Conservation (phyloP, 495 filamentous ascomycete genomes). For the Chaetomium cochliodes region DNA sequence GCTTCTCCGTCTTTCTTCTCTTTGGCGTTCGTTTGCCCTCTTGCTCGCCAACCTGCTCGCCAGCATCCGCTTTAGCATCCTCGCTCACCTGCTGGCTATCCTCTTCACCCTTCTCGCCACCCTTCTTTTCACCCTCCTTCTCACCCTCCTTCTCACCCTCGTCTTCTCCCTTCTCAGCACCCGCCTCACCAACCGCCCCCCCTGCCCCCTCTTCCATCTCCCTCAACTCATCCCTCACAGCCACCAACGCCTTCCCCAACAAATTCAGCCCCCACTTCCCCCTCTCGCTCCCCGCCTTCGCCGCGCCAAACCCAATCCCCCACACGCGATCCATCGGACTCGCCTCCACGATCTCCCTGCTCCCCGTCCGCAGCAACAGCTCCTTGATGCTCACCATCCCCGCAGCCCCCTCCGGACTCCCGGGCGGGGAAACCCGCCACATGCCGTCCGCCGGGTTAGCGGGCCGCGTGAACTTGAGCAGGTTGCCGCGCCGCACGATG, state of each 20-base stretch:
- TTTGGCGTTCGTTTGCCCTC: not conserved
- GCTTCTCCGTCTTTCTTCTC: not conserved
- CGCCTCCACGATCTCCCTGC: constrained; percentile 62
- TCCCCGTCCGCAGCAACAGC: constrained; percentile 56
- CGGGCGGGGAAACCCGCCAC: not conserved
- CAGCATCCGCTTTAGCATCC: not conserved
- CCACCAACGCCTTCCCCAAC: constrained; percentile 56
- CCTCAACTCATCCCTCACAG: constrained; percentile 49
- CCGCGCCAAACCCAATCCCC: constrained; percentile 61
- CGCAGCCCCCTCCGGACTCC: not conserved
- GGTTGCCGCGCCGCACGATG: constrained; percentile 62
- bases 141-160: not conserved
- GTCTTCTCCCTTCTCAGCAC: not conserved
- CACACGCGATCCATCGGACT: constrained; percentile 62
- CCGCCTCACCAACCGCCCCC: constrained; percentile 7
- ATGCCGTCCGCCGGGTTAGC: constrained; percentile 20
- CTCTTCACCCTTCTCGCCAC: not conserved
- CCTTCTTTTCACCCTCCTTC: not conserved
- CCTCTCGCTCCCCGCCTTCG: constrained; percentile 45
- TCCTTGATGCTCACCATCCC: constrained; percentile 21
- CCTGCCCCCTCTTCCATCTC: constrained; percentile 29
- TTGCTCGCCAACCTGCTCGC: not conserved
- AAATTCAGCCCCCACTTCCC: constrained; percentile 64
- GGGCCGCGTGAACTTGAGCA: constrained; percentile 55
- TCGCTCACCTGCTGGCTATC: not conserved